Evolutionary conservation across 192 early-diverging fungal genomes (phyloP).

Genomic region (Rhizophagus sp.): DNA sequence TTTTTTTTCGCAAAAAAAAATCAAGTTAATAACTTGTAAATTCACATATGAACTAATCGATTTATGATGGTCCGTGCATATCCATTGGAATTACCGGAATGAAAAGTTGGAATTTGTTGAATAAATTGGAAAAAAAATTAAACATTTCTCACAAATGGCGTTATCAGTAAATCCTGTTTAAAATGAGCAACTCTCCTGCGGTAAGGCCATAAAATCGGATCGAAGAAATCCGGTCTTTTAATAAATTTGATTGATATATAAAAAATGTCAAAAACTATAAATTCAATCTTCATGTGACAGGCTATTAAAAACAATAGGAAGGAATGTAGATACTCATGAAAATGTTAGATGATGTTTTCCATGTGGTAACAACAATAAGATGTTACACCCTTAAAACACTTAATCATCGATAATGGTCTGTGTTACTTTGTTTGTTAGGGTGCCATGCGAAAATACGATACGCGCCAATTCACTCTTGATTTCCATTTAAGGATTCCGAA

Average conservation of each 20-base stretch:
- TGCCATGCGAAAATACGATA: too few species aligned
- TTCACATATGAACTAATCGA: too few species aligned
- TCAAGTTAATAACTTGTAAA: background rate
- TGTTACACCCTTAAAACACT: background rate
- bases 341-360: background rate
- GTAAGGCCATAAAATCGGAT: background rate
- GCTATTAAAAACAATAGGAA: background rate
- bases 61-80: background rate
- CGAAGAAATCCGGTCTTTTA: background rate
- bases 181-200: background rate
- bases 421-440: background rate
- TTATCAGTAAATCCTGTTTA: background rate
- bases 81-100: background rate
- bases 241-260: background rate
- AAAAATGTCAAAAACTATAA: background rate
- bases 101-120: background rate
- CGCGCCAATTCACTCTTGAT: too few species aligned
- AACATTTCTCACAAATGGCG: background rate
- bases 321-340: background rate
- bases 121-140: background rate
- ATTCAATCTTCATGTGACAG: background rate
- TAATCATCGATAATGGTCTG: background rate
- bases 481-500: too few species aligned
- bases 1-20: background rate
- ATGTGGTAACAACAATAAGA: slow-evolving; percentile 1